Evolutionary conservation across 345 rosid species (phyloP), one percentile per base, ranked within the genome.

Genomic region (Eucalyptus pauciflora): DNA sequence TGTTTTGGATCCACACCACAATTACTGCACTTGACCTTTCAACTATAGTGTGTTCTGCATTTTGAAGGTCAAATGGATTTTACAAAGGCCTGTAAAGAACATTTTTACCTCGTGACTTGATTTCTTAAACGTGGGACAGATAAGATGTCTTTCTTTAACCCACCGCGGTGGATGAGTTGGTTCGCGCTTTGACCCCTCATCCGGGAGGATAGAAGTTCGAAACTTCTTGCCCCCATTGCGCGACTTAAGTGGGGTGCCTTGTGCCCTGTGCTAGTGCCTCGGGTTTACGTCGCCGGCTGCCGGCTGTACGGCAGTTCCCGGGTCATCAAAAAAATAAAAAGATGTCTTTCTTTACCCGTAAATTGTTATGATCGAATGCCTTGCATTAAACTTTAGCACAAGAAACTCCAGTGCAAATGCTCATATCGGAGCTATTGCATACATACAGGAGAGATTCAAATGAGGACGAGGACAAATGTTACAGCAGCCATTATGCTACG

Each of bases 401-500:
- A 24, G 54, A 24, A 56, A 56, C 29, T 56, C 5, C 13, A 58
- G 1, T 4, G 13, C 29, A 4, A 58, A 58, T 2, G 64, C 64
- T 58, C 2, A 10, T 10, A 10, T 58, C 14, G 2, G 2, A 58
- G 14, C 1, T 1, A 56, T 56, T 56, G 90, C 64, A 15, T 86
- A 48, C 37, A 2, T 22, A 8, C 89, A 94, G 97, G 94, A 89
- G 54, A 89, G 92, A 89, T 89, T 88, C 83, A 62, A 86, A 48
- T 86, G 62, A 56, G 6, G 93, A 91, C 4, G 85, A 33, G 29
- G 94, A 92, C 56, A 89, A 89, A 50, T 89, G 50, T 87, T 93
- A 90, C 86, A 90, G 90, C 10, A 89, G 91, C 86, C 91, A 91
- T 37, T 93, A 92, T 88, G 91, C 92, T 52, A 93, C 48, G 60